Evolutionary conservation across 2,329 filamentous ascomycete species (phyloP), one percentile per base, ranked within the genome.

Genomic region (Diaporthe sp.): DNA sequence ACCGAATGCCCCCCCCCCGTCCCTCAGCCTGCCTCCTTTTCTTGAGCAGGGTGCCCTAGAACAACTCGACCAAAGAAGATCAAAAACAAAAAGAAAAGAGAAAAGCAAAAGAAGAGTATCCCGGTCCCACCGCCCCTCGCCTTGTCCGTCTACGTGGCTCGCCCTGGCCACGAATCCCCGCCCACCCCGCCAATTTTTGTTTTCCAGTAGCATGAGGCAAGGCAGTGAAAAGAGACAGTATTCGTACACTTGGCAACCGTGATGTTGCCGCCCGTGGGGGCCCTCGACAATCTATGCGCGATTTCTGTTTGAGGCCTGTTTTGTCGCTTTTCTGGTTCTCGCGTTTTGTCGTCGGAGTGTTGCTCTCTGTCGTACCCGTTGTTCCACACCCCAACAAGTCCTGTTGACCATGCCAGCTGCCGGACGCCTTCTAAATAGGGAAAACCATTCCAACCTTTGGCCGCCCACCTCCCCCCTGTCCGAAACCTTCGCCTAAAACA

Each of bases 251-350:
- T 71, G 71, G 53, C 53, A 75, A 75, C 47, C 66, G 47, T 63
- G 70, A 30, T 71, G 55, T 71, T 71, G 56, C 53, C 66, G 72
- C 74, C 74, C 74, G 74, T 73, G 74, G 61, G 74, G 74, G 71
- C 74, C 66, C 71, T 71, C 68, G 66, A 71, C 71, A 69, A 51
- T 75, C 74, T 75, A 75, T 71, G 68, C 68, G 71, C 69, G 61
- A 75, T 68, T 55, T 69, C 65, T 70, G 69, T 56, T 58, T 50
- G 72, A 66, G 30, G 61, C 70, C 68, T 75, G 59, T 42, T 71
- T 73, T 73, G 71, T 53, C 71, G 71, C 71, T 63, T 68, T 70
- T 70, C 53, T 58, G 50, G 50, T 53, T 61, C 39, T 69, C 74
- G 72, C 71, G 58, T 59, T 66, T 73, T 70, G 71, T 61, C 58